A percentile compares a stretch with the other conserved stretches of the same genome.
These are phyloP conservation scores for Saccharomyces kudriavzevii DNA, from an alignment of 805 yeast genomes.

Conservation along the genomic window DNA sequence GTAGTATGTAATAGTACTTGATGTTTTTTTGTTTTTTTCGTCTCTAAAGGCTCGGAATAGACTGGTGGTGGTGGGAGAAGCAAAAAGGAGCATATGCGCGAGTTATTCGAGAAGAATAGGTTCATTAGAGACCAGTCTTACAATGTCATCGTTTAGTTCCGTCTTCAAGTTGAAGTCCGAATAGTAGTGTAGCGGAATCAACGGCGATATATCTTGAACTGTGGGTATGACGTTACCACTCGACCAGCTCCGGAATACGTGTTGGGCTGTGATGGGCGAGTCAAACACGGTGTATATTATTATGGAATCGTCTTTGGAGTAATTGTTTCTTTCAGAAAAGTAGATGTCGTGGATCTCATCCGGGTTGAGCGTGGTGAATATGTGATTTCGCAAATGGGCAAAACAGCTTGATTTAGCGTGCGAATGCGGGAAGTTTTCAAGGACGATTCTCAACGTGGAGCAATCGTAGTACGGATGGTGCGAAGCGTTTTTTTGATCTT, in stretches of 20 bases:
- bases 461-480: slow-evolving; percentile 8
- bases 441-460: slow-evolving; percentile 14
- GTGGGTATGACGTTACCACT: not conserved
- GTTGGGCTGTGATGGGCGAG: slow-evolving; percentile 8
- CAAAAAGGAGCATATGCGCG: not conserved
- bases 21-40: not conserved
- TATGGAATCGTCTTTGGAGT: slow-evolving; percentile 4
- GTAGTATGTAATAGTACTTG: not conserved
- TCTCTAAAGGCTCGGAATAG: not conserved
- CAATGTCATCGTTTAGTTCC: not conserved
- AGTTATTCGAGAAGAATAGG: not conserved
- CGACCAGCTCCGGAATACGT: slow-evolving; percentile 7
- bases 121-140: not conserved
- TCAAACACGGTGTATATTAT: slow-evolving; percentile 14
- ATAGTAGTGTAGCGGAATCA: slow-evolving; percentile 3
- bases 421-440: slow-evolving; percentile 2
- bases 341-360: slow-evolving; percentile 8
- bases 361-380: not conserved
- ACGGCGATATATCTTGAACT: not conserved
- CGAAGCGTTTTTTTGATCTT: not conserved
- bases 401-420: not conserved
- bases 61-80: not conserved
- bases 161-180: not conserved
- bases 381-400: not conserved
- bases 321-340: slow-evolving; percentile 17